Conservation (phyloP, 176 grass and related monocot species). For the Otatea glauca region DNA sequence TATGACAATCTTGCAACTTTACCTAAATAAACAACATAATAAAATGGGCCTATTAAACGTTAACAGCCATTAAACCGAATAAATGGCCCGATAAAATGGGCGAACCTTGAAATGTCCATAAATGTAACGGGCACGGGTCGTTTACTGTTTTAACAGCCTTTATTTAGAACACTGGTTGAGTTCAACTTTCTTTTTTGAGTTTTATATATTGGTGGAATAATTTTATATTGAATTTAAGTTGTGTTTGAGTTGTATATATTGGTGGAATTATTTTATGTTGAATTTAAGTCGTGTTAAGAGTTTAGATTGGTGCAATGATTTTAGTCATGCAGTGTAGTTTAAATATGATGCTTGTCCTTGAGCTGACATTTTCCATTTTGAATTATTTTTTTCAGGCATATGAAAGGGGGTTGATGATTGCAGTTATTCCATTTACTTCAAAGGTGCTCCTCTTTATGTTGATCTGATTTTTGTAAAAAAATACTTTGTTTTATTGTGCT, state of each 20-base stretch:
- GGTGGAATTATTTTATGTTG: not conserved
- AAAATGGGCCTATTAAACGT: no score
- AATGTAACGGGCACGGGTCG: no score
- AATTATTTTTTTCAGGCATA: slow-evolving; percentile 72
- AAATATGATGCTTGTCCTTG: slow-evolving; percentile 24
- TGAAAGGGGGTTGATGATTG: slow-evolving; percentile 97
- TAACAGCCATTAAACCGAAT: no score
- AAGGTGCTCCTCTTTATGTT: slow-evolving; percentile 67
- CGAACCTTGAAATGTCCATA: no score
- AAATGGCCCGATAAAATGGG: no score
- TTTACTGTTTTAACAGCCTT: no score
- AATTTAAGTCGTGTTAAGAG: not conserved
- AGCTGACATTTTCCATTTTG: slow-evolving; percentile 29
- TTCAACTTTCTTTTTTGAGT: slow-evolving; percentile 2
- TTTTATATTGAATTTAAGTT: not conserved
- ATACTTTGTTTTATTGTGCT: slow-evolving; percentile 16
- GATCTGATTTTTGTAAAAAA: slow-evolving; percentile 17
- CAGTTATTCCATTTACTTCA: slow-evolving; percentile 92
- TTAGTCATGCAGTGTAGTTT: not conserved
- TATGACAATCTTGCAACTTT: no score
- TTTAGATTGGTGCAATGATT: slow-evolving; percentile 12
- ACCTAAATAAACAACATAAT: no score
- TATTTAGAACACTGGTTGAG: not conserved
- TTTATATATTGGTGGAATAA: not conserved
- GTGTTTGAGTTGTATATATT: slow-evolving; percentile 13